phyloP scores from a whole-genome alignment of 768 basidiomycete genomes.

The Lactarius psammicola region DNA sequence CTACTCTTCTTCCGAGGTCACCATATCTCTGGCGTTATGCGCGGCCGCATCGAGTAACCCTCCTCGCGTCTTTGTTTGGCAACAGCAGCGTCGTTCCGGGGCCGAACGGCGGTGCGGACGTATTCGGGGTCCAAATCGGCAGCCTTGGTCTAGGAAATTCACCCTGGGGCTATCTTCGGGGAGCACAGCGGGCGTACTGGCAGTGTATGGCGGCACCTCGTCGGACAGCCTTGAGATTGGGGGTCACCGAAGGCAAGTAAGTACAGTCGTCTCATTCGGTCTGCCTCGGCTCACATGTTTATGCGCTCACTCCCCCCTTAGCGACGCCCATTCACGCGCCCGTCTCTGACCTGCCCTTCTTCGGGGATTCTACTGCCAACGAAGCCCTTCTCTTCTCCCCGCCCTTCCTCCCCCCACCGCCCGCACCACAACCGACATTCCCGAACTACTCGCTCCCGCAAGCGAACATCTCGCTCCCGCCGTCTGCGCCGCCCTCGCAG shows the following conservation, averaged over 20 bases:
- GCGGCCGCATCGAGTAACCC: conserved; percentile 28
- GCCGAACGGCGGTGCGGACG: conserved; percentile 39
- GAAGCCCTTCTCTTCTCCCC: conserved; percentile 74
- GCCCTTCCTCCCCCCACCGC: conserved; percentile 41
- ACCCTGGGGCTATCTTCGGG: conserved; percentile 46
- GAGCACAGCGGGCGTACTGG: conserved; percentile 42
- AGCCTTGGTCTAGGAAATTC: conserved; percentile 53
- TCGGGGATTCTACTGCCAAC: conserved; percentile 74
- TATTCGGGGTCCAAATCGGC: conserved; percentile 47
- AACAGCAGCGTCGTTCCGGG: conserved; percentile 47
- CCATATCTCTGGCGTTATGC: conserved; percentile 39
- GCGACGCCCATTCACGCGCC: conserved; percentile 45
- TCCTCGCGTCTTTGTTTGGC: conserved; percentile 59
- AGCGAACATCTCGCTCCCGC: conserved; percentile 51
- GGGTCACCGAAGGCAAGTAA: conserved; percentile 42
- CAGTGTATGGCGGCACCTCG: conserved; percentile 41
- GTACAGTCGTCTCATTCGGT: not conserved
- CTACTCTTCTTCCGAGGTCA: conserved; percentile 29
- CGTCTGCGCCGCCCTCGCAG: conserved; percentile 39
- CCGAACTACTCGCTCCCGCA: conserved; percentile 76
- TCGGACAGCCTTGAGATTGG: conserved; percentile 57
- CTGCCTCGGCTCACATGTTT: not conserved
- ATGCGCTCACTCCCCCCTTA: not conserved
- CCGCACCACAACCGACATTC: conserved; percentile 45
- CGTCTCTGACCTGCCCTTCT: conserved; percentile 46